Base-by-base conservation (phyloP, 345 rosid species). In the Turnera subulata region DNA sequence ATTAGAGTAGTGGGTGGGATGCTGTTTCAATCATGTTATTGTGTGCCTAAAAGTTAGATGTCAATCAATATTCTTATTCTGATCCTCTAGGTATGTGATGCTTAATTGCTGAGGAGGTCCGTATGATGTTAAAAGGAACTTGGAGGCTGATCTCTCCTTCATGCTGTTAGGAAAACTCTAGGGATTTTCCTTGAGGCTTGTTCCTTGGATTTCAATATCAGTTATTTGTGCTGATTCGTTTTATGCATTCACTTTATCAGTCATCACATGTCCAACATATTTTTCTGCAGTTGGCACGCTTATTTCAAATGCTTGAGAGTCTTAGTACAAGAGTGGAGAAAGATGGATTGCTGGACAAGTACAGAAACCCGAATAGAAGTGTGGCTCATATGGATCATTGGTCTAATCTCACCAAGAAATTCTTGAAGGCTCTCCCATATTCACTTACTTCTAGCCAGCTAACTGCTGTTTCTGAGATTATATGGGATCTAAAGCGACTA, bases 301-400 rank as follows among this genome's bases (percentile, higher is more conserved):
- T 93, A 55, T 87, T 71, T 73, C 97, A 89, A 80, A 87, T 89
- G 92, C 90, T 93, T 65, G 91, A 89, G 78, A 88, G 86, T 56
- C 86, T 87, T 63, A 87, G 84, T 66, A 82, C 96, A 20, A 71
- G 60, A 73, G 52, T 76, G 63, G 94, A 93, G 80, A 87, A 85
- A 78, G 83, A 82, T 52, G 78, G 72, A 64, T 72, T 93, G 69
- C 89, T 93, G 71, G 84, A 87, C 13, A 89, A 84, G 81, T 84
- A 75, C 55, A 80, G 74, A 48, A 82, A 82, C 38, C 97, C 91
- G 51, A 80, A 76, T 66, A 49, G 78, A 23, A 81, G 74, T 79
- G 62, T 88, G 39, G 63, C 73, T 60, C 81, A 54, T 67, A 56
- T 79, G 46, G 84, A 85, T 50, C 80, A 82, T 45, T 93, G 99